Evolutionary conservation across 73 alveolate species (phyloP).

Genomic region (Paramecium tetraurelia): DNA sequence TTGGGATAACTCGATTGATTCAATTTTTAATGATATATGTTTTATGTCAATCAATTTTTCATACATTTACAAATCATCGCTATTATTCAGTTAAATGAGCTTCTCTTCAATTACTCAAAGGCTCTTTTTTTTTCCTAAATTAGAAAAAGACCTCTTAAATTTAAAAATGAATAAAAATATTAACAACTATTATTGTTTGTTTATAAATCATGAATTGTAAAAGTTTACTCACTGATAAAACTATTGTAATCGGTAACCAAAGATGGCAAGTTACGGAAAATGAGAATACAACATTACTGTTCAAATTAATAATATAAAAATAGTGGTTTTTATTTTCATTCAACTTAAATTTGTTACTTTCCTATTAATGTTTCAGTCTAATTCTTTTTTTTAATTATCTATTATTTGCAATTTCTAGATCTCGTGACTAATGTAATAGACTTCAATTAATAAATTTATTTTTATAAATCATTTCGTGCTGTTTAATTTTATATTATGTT

Average conservation of each 20-base stretch:
- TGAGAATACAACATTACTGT: neutral
- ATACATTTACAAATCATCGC: neutral
- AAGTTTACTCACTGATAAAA: neutral
- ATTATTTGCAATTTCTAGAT: neutral
- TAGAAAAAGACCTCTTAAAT: neutral
- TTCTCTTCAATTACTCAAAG: neutral
- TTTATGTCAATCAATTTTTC: neutral
- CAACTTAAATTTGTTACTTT: neutral
- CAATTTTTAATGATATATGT: neutral
- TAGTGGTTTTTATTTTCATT: neutral
- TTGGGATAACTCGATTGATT: neutral
- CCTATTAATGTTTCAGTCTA: neutral
- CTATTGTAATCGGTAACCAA: neutral
- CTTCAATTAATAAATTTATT: neutral
- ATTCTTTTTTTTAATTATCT: neutral
- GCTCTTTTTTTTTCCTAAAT: neutral
- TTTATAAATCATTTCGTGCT: neutral
- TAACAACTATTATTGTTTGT: neutral
- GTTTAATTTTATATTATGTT: neutral
- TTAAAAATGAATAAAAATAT: neutral
- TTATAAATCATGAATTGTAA: neutral
- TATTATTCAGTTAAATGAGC: neutral
- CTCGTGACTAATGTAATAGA: neutral
- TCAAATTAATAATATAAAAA: neutral
- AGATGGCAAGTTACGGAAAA: neutral